Conservation (phyloP, 768 basidiomycete species). For the Amanita fuliginea region DNA sequence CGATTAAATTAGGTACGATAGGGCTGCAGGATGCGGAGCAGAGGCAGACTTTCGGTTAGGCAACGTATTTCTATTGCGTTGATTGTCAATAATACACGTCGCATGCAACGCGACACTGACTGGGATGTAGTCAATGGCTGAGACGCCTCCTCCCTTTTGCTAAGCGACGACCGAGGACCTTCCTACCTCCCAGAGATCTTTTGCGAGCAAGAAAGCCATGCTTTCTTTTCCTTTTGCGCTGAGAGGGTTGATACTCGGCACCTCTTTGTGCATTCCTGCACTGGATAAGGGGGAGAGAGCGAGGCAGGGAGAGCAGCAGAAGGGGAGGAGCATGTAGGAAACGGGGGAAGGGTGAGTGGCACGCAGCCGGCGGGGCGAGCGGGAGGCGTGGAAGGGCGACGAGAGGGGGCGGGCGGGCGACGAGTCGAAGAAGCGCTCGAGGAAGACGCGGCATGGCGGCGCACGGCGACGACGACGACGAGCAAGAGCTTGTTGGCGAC, state of each 20-base stretch:
- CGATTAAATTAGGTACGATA: not conserved
- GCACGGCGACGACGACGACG: not conserved
- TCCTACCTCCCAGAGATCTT: conserved; percentile 56
- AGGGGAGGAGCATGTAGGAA: conserved; percentile 13
- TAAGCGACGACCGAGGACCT: conserved; percentile 57
- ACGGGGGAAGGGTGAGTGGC: conserved; percentile 10
- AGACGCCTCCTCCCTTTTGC: conserved; percentile 72
- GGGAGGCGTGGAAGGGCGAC: conserved; percentile 11
- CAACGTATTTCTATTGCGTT: conserved; percentile 4
- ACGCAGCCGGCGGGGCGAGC: not conserved
- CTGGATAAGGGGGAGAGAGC: conserved; percentile 22
- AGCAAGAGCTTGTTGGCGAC: not conserved
- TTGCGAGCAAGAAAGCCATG: conserved; percentile 84
- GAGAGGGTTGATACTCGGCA: conserved; percentile 94
- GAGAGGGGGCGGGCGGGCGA: conserved; percentile 23
- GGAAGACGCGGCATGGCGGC: conserved; percentile 35
- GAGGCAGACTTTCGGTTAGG: not conserved
- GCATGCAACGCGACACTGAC: not conserved
- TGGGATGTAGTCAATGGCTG: conserved; percentile 43
- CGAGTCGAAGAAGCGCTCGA: conserved; percentile 22
- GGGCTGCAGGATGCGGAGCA: not conserved
- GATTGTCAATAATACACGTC: no score
- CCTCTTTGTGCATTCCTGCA: conserved; percentile 62
- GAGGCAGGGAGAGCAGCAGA: conserved; percentile 13
- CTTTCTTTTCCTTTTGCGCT: conserved; percentile 85